A percentile compares a stretch with the other conserved stretches of the same genome.
phyloP scores from a whole-genome alignment of 192 early-diverging fungal genomes.

The Coemansia sp. region DNA sequence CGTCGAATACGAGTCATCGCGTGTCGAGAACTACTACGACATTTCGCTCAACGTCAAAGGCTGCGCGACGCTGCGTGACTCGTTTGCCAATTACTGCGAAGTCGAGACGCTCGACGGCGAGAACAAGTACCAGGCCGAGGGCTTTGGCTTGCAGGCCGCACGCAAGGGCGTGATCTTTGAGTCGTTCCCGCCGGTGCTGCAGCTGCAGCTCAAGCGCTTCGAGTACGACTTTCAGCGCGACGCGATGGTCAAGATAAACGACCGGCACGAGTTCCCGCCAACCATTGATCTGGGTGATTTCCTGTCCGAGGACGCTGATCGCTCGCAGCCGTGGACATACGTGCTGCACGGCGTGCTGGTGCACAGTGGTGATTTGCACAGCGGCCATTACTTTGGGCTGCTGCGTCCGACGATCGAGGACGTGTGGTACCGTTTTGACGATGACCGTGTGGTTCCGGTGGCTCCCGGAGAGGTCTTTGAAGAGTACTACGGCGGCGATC shows the following conservation, averaged over 20 bases:
- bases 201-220: conserved; percentile 95
- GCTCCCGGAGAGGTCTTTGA: conserved; percentile 82
- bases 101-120: conserved; percentile 95
- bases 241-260: conserved; percentile 94
- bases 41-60: conserved; percentile 98
- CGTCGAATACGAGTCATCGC: conserved; percentile 91
- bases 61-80: conserved; percentile 78
- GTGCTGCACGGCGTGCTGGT: conserved; percentile 93
- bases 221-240: conserved; percentile 95
- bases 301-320: conserved; percentile 66
- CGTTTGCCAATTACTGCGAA: conserved; percentile 86
- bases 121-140: conserved; percentile 96
- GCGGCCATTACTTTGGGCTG: conserved; percentile 94
- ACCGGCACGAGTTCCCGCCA: conserved; percentile 91
- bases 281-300: conserved; percentile 85
- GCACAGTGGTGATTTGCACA: conserved; percentile 89
- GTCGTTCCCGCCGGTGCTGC: conserved; percentile 88
- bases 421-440: conserved; percentile 93
- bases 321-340: conserved; percentile 71
- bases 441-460: conserved; percentile 87
- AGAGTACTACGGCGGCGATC: conserved; percentile 91
- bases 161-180: conserved; percentile 96
- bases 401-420: conserved; percentile 75
- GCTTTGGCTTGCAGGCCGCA: conserved; percentile 91
- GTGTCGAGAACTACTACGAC: conserved; percentile 95